Conservation (phyloP, 805 yeast species). For the Priceomyces castillae region DNA sequence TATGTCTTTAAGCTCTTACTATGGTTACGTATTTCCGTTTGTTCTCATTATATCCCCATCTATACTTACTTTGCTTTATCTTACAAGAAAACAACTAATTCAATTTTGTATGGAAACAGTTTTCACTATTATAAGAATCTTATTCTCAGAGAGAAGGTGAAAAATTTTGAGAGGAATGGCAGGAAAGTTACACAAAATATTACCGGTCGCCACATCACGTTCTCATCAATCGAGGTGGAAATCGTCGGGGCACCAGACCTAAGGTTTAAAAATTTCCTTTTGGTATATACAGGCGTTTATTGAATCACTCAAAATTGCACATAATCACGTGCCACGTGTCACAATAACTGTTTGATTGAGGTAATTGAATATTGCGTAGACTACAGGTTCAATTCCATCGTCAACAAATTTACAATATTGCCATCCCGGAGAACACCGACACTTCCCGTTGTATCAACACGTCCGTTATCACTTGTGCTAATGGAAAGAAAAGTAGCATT, state of each 20-base stretch:
- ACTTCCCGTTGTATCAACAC: too few species aligned
- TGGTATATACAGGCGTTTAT: too few species aligned
- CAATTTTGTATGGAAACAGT: neutral
- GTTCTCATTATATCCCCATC: neutral
- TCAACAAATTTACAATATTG: too few species aligned
- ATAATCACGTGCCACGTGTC: too few species aligned
- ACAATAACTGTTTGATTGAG: too few species aligned
- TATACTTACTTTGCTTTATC: conserved; percentile 5
- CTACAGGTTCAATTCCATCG: too few species aligned
- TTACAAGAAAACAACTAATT: conserved; percentile 4
- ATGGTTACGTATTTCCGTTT: conserved; percentile 3
- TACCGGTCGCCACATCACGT: neutral
- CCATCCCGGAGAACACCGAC: too few species aligned
- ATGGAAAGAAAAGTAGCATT: too few species aligned
- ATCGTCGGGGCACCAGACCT: neutral
- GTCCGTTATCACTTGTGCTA: too few species aligned
- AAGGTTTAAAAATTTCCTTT: too few species aligned
- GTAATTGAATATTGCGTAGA: too few species aligned
- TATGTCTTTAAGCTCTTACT: neutral
- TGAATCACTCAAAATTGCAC: too few species aligned
- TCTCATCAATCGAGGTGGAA: neutral
- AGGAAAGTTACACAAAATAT: conserved; percentile 2
- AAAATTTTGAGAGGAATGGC: conserved; percentile 1
- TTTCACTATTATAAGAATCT: neutral
- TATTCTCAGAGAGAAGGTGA: neutral